Conservation (phyloP, 2,329 filamentous ascomycete genomes). For the Paracorniculantispora psalliotae region DNA sequence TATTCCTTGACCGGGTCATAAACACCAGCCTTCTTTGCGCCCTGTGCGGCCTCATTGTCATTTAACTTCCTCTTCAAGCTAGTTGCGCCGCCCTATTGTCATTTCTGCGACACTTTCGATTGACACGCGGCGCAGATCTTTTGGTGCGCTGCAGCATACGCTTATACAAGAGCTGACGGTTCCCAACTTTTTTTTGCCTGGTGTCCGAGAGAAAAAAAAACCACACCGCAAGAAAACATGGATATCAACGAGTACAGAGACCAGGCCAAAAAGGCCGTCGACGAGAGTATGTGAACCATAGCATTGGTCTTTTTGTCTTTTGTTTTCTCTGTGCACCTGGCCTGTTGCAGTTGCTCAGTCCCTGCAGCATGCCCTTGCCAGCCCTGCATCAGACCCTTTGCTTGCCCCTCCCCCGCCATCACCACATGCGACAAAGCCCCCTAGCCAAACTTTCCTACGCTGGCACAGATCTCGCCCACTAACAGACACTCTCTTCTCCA, state of each 20-base stretch:
- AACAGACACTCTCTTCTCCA: constrained; percentile 29
- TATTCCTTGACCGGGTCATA: no score
- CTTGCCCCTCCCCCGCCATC: constrained; percentile 4
- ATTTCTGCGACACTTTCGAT: not conserved
- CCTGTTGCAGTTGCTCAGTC: constrained; percentile 7
- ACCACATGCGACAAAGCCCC: not conserved
- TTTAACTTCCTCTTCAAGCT: no score
- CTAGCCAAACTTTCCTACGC: not conserved
- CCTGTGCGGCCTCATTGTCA: not conserved
- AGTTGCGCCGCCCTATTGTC: not conserved
- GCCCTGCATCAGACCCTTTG: not conserved
- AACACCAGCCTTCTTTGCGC: no score
- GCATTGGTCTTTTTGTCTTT: not conserved
- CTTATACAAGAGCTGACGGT: not conserved
- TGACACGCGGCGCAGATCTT: no score
- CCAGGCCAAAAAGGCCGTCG: constrained; percentile 72
- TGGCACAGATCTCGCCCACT: not conserved
- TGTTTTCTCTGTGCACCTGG: no score
- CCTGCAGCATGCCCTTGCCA: not conserved
- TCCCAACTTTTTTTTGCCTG: not conserved
- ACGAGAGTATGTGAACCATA: constrained; percentile 62
- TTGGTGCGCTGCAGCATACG: no score
- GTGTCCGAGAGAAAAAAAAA: not conserved
- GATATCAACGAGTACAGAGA: constrained; percentile 71
- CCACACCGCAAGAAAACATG: constrained; percentile 46